Base-by-base conservation (phyloP, 345 rosid species). In the Citrus glauca region DNA sequence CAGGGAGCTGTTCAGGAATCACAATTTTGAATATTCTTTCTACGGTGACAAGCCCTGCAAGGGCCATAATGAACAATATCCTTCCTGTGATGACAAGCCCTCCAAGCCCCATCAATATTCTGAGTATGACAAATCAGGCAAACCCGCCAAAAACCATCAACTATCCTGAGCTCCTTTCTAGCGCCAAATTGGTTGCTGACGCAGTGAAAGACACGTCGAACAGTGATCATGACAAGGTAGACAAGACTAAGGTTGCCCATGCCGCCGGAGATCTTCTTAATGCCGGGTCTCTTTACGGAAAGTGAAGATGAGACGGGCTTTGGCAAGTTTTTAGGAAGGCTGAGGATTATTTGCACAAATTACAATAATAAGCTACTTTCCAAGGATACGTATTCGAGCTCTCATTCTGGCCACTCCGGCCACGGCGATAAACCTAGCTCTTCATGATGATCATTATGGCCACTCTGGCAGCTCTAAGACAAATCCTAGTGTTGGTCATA, bases 151-250 rank as follows among this genome's bases (percentile, higher is more conserved):
- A 62, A 62, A 81, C 66, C 78, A 75, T 67, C 85, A 80, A n/a
- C 82, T 86, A 66, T 74, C 92, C 9, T 30, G 98, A 90, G 82
- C 89, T 93, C 53, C 59, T 89, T 75, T 77, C 89, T 2, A 89
- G 94, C 57, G 91, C 96, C 65, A 91, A 93, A 86, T 19, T 88
- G 71, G 87, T 93, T 67, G 92, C 93, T 2, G 89, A 66, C 40
- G 94, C 94, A 2, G 94, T 92, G 48, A 82, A 86, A 71, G 64
- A 90, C 69, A 61, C 90, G 0, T 59, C 91, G 59, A 35, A 72
- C 81, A 72, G 78, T 77, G 83, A 86, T 33, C 60, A 81, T 4
- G 82, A 77, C 72, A 84, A 86, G 68, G 70, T 89, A 56, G 96
- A 93, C 85, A 88, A 80, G 67, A 89, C 32, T 20, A 82, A 81